A percentile compares a stretch with the other conserved stretches of the same genome.
phyloP scores from a whole-genome alignment of 2,329 filamentous ascomycete genomes.

The Neurospora crassa region DNA sequence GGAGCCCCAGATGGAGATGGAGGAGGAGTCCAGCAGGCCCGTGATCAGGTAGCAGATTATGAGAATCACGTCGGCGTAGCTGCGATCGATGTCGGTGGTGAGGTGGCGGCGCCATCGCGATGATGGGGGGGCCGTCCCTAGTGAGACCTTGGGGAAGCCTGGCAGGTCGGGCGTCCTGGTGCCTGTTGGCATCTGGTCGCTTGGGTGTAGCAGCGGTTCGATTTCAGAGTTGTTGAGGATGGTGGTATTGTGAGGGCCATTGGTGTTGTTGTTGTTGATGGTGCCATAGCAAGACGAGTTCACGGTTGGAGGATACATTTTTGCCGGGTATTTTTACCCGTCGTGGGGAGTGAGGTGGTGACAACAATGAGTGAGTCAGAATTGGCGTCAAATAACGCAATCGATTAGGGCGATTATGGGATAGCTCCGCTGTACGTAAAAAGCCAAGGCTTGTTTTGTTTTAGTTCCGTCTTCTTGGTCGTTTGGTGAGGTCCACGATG shows the following conservation, averaged over 20 bases:
- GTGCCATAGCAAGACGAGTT: background rate
- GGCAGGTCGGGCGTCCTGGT: background rate
- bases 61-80: slow-evolving; percentile 58
- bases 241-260: background rate
- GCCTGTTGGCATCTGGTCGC: background rate
- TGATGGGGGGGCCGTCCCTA: slow-evolving; percentile 1
- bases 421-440: background rate
- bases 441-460: background rate
- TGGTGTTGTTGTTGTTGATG: background rate
- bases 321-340: background rate
- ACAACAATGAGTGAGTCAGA: background rate
- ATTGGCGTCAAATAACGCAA: background rate
- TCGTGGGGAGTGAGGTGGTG: background rate
- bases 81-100: slow-evolving; percentile 42
- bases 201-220: background rate
- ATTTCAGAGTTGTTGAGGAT: background rate
- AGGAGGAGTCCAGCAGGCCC: slow-evolving; percentile 66
- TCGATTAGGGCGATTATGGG: background rate
- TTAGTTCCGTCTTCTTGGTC: background rate
- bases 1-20: slow-evolving; percentile 67
- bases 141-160: background rate
- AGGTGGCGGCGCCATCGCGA: slow-evolving; percentile 25
- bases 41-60: slow-evolving; percentile 69
- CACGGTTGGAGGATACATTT: background rate
- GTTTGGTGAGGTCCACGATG: background rate